Evolutionary conservation across 176 grass and related monocot genomes (phyloP).

Genomic region (Avena eriantha): DNA sequence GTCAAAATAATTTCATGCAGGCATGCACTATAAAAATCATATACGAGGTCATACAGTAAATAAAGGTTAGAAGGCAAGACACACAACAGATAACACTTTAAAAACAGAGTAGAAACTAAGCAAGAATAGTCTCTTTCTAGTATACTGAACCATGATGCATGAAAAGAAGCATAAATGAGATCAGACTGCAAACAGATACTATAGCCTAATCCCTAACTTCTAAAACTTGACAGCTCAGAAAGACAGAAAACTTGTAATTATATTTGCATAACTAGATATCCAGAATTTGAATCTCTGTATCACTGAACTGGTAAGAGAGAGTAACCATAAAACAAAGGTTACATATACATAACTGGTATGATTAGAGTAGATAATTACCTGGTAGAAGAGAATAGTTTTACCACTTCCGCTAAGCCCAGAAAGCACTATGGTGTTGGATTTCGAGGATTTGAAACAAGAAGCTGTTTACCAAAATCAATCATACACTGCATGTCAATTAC

Average conservation of each 20-base stretch:
- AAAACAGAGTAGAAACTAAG: not conserved
- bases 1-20: not conserved
- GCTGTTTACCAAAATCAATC: constrained; percentile 46
- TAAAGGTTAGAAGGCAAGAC: not conserved
- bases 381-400: constrained; percentile 95
- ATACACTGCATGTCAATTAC: not conserved
- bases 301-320: constrained; percentile 3
- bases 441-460: constrained; percentile 66
- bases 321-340: constrained; percentile 18
- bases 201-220: not conserved
- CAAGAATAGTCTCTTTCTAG: constrained; percentile 16
- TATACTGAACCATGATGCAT: constrained; percentile 9
- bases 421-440: constrained; percentile 79
- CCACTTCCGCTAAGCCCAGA: constrained; percentile 87
- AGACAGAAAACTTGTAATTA: not conserved
- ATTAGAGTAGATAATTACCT: constrained; percentile 55
- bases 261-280: not conserved
- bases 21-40: not conserved
- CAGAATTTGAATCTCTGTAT: not conserved
- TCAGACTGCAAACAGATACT: constrained; percentile 20
- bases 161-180: not conserved
- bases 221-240: not conserved
- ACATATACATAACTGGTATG: constrained; percentile 1
- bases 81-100: not conserved
- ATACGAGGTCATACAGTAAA: not conserved